Evolutionary conservation across 495 filamentous ascomycete species (phyloP).

Genomic region (Penicillium mononematosum): DNA sequence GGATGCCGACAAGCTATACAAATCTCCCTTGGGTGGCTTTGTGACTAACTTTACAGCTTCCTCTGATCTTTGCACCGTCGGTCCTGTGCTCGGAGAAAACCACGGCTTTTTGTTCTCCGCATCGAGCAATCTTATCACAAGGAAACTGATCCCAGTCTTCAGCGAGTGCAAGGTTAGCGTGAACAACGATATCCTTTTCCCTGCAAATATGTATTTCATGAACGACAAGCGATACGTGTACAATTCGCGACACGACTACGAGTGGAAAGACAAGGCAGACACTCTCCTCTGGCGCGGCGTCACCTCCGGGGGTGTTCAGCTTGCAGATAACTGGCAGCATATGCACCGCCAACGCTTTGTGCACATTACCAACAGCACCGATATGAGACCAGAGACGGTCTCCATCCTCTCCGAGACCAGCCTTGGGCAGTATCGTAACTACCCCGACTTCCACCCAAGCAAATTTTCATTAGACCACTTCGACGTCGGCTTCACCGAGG

Average conservation of each 20-base stretch:
- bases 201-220: slow-evolving; percentile 73
- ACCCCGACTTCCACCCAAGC: slow-evolving; percentile 29
- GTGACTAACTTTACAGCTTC: slow-evolving; percentile 65
- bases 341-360: slow-evolving; percentile 53
- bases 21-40: slow-evolving; percentile 49
- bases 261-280: slow-evolving; percentile 42
- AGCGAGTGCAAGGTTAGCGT: slow-evolving; percentile 72
- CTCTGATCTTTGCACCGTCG: slow-evolving; percentile 62
- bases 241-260: slow-evolving; percentile 32
- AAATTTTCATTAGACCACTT: slow-evolving; percentile 38
- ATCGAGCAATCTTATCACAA: slow-evolving; percentile 40
- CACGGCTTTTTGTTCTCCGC: slow-evolving; percentile 73
- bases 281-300: slow-evolving; percentile 52
- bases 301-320: slow-evolving; percentile 45
- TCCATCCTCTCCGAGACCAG: slow-evolving; percentile 28
- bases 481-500: slow-evolving; percentile 44
- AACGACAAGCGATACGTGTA: slow-evolving; percentile 68
- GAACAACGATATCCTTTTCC: slow-evolving; percentile 79
- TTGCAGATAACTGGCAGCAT: slow-evolving; percentile 32
- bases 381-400: slow-evolving; percentile 38
- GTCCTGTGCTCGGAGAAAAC: slow-evolving; percentile 51
- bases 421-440: slow-evolving; percentile 14
- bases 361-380: slow-evolving; percentile 56
- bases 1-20: slow-evolving; percentile 36
- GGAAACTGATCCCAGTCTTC: slow-evolving; percentile 67